Base-by-base conservation (phyloP, 768 basidiomycete species). In the Hortiboletus flavorubellus region DNA sequence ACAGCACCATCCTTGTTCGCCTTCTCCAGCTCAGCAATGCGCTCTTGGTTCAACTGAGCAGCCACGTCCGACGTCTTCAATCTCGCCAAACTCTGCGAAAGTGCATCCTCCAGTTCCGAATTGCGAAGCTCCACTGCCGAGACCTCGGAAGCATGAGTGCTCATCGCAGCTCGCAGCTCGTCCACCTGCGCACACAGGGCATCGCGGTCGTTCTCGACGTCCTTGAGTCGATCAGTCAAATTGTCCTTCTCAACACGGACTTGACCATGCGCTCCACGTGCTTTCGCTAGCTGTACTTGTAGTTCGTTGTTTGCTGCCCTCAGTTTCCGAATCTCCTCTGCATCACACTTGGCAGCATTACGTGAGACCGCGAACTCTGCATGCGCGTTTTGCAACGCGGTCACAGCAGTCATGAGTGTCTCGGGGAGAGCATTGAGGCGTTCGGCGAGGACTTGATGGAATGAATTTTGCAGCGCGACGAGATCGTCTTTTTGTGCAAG, bases 241-340 rank as follows among this genome's bases (percentile, higher is more conserved):
- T 81, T 73, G 46, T 92, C 91, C 72, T 91, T 93, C 75, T 93
- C 91, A 14, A 89, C 89, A 15, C 88, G 83, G 6, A 87, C 80
- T 64, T 89, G 86, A 1, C 89, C 89, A 61, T 90, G 85, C 14
- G 84, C 83, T 21, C 84, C 82, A 50, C 89, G 86, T 47, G 91
- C 87, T 71, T 89, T 90, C 12, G 83, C 80, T 11, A 93, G 63
- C 62, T 91, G 86, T 34, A 84, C 73, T 63, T 91, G 89, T 46
- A 83, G 76, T 8, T 92, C 90, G 8, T 80, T 73, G 66, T 89
- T 91, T 16, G 76, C 62, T 1, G 62, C 55, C 55, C 71, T 72
- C 40, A 82, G 59, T 56, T 80, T 82, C 42, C 84, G 82, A 53
- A 89, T 75, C 50, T 92, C 89, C 10, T 91, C 87, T 30, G 85